Percentiles rank a stretch among this genome's conserved stretches.
These are phyloP conservation scores for Zarea fungicola DNA, from an alignment of 2,329 filamentous ascomycete species.

Conservation along the genomic window DNA sequence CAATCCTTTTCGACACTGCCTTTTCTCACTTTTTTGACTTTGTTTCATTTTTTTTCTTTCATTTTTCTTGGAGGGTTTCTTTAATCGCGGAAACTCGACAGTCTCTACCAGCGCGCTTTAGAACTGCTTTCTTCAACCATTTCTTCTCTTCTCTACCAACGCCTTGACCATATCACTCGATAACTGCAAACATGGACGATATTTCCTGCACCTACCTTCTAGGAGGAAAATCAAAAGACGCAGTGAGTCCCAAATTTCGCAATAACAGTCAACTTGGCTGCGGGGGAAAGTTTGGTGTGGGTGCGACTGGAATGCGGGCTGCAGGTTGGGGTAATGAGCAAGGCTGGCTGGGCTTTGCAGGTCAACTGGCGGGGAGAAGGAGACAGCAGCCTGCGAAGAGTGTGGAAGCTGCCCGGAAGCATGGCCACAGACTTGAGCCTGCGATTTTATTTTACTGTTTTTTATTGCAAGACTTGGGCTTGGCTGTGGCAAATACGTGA, in stretches of 20 bases:
- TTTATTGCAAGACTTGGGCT: constrained; percentile 2
- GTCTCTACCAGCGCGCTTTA: neutral
- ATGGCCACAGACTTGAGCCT: neutral
- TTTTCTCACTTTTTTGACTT: constrained; percentile 12
- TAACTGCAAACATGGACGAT: neutral
- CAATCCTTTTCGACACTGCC: constrained; percentile 12
- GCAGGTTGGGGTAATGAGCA: neutral
- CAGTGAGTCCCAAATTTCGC: neutral
- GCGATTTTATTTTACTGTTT: constrained; percentile 1
- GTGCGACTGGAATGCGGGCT: neutral
- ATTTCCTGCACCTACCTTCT: too few species aligned
- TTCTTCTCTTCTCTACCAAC: neutral
- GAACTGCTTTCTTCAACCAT: neutral
- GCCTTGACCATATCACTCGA: neutral
- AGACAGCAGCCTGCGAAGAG: neutral
- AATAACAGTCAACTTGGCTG: neutral
- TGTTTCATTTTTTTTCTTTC: constrained; percentile 8
- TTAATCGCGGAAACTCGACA: neutral
- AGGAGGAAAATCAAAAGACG: too few species aligned
- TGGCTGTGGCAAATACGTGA: constrained; percentile 8
- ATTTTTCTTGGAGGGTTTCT: neutral
- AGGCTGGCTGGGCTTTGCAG: neutral
- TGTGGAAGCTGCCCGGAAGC: neutral
- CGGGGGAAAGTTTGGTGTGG: neutral
- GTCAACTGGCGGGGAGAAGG: neutral